phyloP scores from a whole-genome alignment of 139 green algal species.

The Pycnococcus provasolii region DNA sequence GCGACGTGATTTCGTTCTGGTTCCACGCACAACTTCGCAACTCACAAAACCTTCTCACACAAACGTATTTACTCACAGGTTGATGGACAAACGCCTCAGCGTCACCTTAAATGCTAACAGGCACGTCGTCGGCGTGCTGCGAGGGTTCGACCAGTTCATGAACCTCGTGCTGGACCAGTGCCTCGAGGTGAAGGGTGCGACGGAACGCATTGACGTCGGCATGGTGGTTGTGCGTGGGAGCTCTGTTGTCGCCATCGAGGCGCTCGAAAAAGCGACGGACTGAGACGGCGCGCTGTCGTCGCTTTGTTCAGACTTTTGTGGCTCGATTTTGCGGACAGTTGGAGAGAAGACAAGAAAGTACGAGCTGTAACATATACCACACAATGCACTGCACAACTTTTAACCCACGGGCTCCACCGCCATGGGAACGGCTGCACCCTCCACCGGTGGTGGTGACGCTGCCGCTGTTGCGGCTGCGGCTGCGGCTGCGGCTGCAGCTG shows the following conservation, averaged over 20 bases:
- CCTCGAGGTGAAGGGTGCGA: conserved; percentile 54
- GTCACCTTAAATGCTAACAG: conserved; percentile 87
- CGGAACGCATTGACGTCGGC: conserved; percentile 73
- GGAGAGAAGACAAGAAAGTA: no score
- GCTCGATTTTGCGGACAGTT: no score
- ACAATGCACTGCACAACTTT: no score
- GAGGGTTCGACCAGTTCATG: conserved; percentile 99
- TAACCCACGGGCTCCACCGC: not conserved
- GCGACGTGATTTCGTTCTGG: no score
- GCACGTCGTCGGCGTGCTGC: conserved; percentile 80
- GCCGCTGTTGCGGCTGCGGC: not conserved
- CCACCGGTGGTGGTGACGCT: not conserved
- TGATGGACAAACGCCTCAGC: conserved; percentile 87
- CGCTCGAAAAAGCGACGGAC: conserved; percentile 48
- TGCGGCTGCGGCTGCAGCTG: not conserved
- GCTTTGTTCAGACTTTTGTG: no score
- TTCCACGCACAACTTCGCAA: no score
- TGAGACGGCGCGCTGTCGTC: not conserved
- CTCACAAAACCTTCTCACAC: not conserved
- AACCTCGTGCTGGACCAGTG: conserved; percentile 94
- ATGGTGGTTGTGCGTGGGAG: conserved; percentile 96
- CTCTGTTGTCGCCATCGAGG: conserved; percentile 88
- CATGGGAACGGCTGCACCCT: not conserved
- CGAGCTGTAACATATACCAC: no score
- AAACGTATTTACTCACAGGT: conserved; percentile 19